Conservation (phyloP, 139 green algal species). For the Monoraphidium neglectum region DNA sequence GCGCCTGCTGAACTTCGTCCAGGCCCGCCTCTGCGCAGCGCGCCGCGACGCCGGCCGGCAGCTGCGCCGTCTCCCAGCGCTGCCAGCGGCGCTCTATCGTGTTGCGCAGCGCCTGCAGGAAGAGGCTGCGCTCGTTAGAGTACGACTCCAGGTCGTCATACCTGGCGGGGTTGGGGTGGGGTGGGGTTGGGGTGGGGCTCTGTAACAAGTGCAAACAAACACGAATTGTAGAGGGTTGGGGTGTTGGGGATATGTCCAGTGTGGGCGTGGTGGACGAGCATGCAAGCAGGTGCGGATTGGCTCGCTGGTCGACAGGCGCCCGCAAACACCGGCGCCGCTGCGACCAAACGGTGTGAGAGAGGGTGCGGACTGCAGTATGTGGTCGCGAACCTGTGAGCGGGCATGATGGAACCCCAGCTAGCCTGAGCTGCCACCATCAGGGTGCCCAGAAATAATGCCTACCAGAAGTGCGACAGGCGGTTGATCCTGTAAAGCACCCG, state of each 20-base stretch:
- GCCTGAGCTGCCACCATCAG: no score
- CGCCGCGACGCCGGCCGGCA: not conserved
- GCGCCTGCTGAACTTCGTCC: conserved; percentile 37
- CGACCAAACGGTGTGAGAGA: no score
- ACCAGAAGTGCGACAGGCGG: conserved; percentile 63
- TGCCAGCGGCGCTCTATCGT: conserved; percentile 54
- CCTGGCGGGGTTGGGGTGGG: conserved; percentile 37
- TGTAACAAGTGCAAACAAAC: not conserved
- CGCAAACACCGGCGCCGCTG: no score
- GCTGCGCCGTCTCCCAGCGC: conserved; percentile 47
- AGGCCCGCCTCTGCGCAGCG: conserved; percentile 9
- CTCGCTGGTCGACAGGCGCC: no score
- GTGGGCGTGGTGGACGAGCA: no score
- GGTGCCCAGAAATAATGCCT: no score
- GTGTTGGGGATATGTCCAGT: no score
- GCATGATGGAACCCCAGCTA: no score
- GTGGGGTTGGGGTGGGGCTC: not conserved
- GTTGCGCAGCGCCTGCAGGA: conserved; percentile 38
- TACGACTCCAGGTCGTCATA: conserved; percentile 62
- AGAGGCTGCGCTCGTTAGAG: conserved; percentile 53
- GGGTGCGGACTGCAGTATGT: no score
- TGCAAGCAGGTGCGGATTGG: no score
- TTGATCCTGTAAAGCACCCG: conserved; percentile 65
- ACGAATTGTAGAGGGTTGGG: not conserved
- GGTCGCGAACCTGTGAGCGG: no score